Evolutionary conservation across 345 rosid genomes (phyloP).

Genomic region (Euphorbia peplus): DNA sequence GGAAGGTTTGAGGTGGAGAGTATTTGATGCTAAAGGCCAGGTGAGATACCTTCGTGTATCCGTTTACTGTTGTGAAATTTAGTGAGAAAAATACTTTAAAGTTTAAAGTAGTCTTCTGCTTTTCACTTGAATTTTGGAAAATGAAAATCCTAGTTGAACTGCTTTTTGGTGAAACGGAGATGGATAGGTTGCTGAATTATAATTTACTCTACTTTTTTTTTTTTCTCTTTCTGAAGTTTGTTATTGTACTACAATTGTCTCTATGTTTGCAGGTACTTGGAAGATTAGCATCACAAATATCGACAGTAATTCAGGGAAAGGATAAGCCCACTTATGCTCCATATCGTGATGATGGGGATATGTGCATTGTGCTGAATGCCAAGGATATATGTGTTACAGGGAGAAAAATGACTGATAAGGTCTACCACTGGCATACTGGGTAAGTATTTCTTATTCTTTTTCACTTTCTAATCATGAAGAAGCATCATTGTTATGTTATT

Average conservation of each 20-base stretch:
- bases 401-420: constrained; percentile 86
- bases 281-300: constrained; percentile 87
- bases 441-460: constrained; percentile 32
- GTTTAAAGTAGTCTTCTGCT: neutral
- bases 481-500: neutral
- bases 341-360: constrained; percentile 89
- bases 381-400: constrained; percentile 81
- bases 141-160: neutral
- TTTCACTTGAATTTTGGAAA: neutral
- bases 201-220: neutral
- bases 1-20: constrained; percentile 94
- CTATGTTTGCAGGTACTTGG: constrained; percentile 67
- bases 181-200: neutral
- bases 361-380: constrained; percentile 97
- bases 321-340: constrained; percentile 94
- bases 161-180: neutral
- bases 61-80: neutral
- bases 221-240: constrained; percentile 3
- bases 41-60: constrained; percentile 27
- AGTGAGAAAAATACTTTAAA: neutral
- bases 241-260: neutral
- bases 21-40: constrained; percentile 99
- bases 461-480: constrained; percentile 4
- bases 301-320: constrained; percentile 92
- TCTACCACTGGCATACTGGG: constrained; percentile 97